Percentiles rank a stretch among this genome's conserved stretches.
Conservation (phyloP, 352 stramenopile genomes). For the Phytophthora sp. region DNA sequence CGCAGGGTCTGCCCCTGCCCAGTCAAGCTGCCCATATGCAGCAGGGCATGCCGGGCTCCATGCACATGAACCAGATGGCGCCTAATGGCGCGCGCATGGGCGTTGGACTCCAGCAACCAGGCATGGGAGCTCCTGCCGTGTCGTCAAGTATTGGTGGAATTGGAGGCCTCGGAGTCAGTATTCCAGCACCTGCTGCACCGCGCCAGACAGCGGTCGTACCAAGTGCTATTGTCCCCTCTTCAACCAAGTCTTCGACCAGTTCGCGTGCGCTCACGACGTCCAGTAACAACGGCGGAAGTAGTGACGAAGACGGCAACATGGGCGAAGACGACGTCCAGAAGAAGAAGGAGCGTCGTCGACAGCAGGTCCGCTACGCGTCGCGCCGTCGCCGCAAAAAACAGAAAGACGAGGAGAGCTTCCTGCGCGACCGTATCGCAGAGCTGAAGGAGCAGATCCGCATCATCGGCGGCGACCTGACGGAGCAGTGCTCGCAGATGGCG, state of each 20-base stretch:
- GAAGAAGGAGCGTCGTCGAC: conserved; percentile 82
- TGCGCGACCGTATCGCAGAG: conserved; percentile 82
- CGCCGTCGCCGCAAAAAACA: conserved; percentile 84
- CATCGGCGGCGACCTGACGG: conserved; percentile 76
- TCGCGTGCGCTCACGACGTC: conserved; percentile 54
- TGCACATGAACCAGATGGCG: conserved; percentile 44
- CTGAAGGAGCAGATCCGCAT: conserved; percentile 87
- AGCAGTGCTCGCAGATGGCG: conserved; percentile 83
- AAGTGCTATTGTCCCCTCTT: conserved; percentile 49
- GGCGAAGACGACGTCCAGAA: conserved; percentile 67
- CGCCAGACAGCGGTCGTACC: conserved; percentile 28
- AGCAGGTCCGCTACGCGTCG: conserved; percentile 84
- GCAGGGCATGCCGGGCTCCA: conserved; percentile 28
- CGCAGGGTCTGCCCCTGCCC: conserved; percentile 33
- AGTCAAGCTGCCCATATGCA: conserved; percentile 46
- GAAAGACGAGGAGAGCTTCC: conserved; percentile 83
- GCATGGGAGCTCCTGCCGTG: background rate
- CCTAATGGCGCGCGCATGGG: conserved; percentile 26
- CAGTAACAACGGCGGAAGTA: conserved; percentile 59
- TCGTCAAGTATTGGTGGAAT: conserved; percentile 5
- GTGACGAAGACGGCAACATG: conserved; percentile 57
- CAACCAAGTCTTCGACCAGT: conserved; percentile 32
- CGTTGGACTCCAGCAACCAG: conserved; percentile 35
- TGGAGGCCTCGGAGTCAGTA: background rate
- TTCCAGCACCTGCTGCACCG: conserved; percentile 7